Evolutionary conservation across 495 filamentous ascomycete genomes (phyloP).

Genomic region (Bacidia gigantensis): DNA sequence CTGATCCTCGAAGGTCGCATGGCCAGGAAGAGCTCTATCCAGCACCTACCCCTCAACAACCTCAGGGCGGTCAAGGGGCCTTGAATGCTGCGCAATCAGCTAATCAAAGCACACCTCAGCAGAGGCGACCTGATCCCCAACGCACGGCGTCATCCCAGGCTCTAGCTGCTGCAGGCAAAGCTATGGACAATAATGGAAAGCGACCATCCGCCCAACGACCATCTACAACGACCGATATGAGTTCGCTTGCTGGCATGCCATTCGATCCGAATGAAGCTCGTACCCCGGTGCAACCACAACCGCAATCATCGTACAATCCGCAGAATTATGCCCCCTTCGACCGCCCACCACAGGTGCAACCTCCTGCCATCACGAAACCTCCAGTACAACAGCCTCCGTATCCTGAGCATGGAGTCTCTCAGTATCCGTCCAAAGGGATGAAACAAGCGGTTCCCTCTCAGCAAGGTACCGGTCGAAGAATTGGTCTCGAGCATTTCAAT

Average conservation of each 20-base stretch:
- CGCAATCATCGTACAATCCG: slow-evolving; percentile 58
- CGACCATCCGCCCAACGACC: slow-evolving; percentile 20
- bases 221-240: slow-evolving; percentile 25
- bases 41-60: slow-evolving; percentile 25
- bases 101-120: slow-evolving; percentile 24
- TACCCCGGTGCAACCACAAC: slow-evolving; percentile 35
- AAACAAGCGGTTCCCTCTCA: slow-evolving; percentile 41
- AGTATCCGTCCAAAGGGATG: slow-evolving; percentile 18
- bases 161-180: slow-evolving; percentile 34
- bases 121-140: slow-evolving; percentile 26
- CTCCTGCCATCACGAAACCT: slow-evolving; percentile 19
- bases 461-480: slow-evolving; percentile 56
- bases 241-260: slow-evolving; percentile 24
- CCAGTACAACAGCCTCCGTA: slow-evolving; percentile 24
- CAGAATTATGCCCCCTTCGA: slow-evolving; percentile 53
- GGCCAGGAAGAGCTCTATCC: slow-evolving; percentile 28
- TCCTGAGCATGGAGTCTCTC: slow-evolving; percentile 26
- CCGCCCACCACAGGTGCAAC: slow-evolving; percentile 28
- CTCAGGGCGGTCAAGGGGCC: slow-evolving; percentile 23
- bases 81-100: slow-evolving; percentile 32
- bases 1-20: slow-evolving; percentile 36
- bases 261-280: slow-evolving; percentile 11
- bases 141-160: slow-evolving; percentile 32
- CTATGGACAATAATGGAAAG: slow-evolving; percentile 25
- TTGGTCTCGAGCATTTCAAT: slow-evolving; percentile 97